phyloP scores from a whole-genome alignment of 495 filamentous ascomycete species.

The Rostrohypoxylon terebratum region DNA sequence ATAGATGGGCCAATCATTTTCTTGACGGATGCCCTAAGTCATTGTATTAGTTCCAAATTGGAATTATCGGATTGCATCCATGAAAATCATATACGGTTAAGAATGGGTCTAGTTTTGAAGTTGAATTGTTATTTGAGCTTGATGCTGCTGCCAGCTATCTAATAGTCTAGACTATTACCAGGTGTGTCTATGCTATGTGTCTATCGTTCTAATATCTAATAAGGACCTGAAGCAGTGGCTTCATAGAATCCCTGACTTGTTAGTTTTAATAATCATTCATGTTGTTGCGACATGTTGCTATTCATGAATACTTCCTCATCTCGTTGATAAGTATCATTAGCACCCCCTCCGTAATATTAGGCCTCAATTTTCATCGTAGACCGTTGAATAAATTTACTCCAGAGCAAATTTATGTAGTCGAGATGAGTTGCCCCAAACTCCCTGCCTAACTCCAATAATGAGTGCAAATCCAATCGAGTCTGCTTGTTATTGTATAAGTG shows the following conservation, averaged over 20 bases:
- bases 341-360: background rate
- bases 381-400: background rate
- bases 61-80: background rate
- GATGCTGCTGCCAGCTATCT: background rate
- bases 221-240: background rate
- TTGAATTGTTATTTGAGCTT: background rate
- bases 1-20: background rate
- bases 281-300: background rate
- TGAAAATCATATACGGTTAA: background rate
- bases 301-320: background rate
- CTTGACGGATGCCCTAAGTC: background rate
- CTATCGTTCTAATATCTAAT: background rate
- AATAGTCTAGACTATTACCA: background rate
- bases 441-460: background rate
- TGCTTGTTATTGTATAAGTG: background rate
- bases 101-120: background rate
- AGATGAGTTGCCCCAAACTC: background rate
- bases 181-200: background rate
- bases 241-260: background rate
- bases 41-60: background rate
- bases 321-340: background rate
- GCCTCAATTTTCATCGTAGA: background rate
- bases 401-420: background rate
- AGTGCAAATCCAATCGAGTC: background rate
- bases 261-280: background rate